Evolutionary conservation across 2,329 filamentous ascomycete species (phyloP), one percentile per base, ranked within the genome.

Genomic region (Ascochyta pisi): DNA sequence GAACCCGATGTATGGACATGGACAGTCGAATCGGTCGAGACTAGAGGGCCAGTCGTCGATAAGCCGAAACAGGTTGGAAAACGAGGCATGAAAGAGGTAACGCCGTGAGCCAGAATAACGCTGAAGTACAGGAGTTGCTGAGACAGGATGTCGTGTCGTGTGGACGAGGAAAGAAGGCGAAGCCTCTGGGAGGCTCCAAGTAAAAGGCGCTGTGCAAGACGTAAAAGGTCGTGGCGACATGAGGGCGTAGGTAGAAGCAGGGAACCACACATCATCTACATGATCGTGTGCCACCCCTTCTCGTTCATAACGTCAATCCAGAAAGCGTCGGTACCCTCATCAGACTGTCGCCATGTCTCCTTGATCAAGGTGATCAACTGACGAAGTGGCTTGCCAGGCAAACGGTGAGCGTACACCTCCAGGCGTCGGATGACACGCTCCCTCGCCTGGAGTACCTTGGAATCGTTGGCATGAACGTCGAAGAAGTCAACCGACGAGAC

Each of bases 271-370:
- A 71, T 57, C 39, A 40, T 81, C 19, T 79, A 81, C 78, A 84
- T 82, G 24, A 84, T 79, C 13, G 82, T 84, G 67, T 84, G 81
- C 81, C 81, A 84, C 8, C 81, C 79, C 54, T 81, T 83, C 66
- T 84, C 81, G 61, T 83, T 80, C 79, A 84, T 82, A 6, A 85
- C 77, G 64, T 84, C 82, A 62, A 84, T 77, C 83, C 83, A 85
- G 66, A 83, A 84, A 4, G 77, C 74, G 26, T 80, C 74, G n/a
- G 77, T 73, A 0, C 80, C 81, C 2, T 74, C 74, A 66, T 85
- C 83, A 63, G 83, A 76, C 49, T 79, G 73, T 41, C 73, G 71
- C 83, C 83, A 85, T 0, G 82, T 81, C 67, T 84, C 82, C 52
- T 78, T 77, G 31, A 85, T 79, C 10, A 85, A 70, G 35, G 79